Conservation (phyloP, 2,329 filamentous ascomycete species). For the Ophiobolus disseminans region DNA sequence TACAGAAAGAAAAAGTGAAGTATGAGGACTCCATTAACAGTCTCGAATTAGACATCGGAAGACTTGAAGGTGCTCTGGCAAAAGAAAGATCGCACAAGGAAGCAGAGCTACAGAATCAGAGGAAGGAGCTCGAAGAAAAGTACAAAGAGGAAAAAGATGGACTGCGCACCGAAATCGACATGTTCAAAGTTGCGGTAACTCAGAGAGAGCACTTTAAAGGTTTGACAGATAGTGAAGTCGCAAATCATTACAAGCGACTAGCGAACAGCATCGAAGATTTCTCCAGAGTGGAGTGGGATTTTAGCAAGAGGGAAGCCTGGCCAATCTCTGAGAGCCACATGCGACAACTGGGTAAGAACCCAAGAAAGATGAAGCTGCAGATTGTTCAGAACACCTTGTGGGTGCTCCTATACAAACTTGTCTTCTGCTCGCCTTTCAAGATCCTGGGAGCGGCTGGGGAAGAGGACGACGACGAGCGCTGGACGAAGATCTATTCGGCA, state of each 20-base stretch:
- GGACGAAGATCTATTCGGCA: conserved; percentile 8
- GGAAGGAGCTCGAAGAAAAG: background rate
- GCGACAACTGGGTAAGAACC: conserved; percentile 5
- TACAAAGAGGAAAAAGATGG: background rate
- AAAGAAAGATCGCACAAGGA: background rate
- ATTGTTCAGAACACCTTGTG: conserved; percentile 21
- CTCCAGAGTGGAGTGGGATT: conserved; percentile 20
- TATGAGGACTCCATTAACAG: background rate
- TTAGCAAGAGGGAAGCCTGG: conserved; percentile 6
- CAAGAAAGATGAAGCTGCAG: conserved; percentile 16
- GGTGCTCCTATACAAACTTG: conserved; percentile 11
- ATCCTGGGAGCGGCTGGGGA: conserved; percentile 16
- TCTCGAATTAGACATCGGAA: background rate
- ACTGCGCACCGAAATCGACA: conserved; percentile 6
- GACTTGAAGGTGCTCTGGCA: background rate
- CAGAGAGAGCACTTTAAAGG: conserved; percentile 22
- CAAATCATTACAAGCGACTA: conserved; percentile 8
- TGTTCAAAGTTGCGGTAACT: conserved; percentile 12
- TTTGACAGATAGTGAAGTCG: conserved; percentile 16
- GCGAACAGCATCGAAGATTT: conserved; percentile 13
- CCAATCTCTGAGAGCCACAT: conserved; percentile 12
- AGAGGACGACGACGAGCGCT: conserved; percentile 6
- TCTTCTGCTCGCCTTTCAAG: conserved; percentile 18
- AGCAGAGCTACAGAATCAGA: background rate
- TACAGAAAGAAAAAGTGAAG: background rate